A percentile compares a stretch with the other conserved stretches of the same genome.
Evolutionary conservation across 23 red algal species (phyloP).

Genomic region (Gracilaria vermiculophylla): DNA sequence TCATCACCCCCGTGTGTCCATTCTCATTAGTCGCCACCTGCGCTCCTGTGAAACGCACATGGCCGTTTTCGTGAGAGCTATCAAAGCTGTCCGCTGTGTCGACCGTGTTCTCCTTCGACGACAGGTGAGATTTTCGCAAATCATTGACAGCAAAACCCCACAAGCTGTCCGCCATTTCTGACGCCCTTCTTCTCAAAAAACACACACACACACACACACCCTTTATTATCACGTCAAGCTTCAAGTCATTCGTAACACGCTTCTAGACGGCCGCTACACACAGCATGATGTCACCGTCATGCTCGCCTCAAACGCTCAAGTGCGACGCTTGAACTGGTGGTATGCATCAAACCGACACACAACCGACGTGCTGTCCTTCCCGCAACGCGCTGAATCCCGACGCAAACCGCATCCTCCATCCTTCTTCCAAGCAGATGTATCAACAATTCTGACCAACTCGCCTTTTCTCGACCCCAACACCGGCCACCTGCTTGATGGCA

Average conservation of each 20-base stretch:
- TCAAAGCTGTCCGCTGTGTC: neutral
- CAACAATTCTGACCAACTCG: neutral
- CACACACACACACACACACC: no score
- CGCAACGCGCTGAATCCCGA: neutral
- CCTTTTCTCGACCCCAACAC: slow-evolving; percentile 26
- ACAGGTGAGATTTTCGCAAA: slow-evolving; percentile 6
- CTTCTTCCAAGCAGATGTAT: neutral
- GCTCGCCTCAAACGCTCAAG: slow-evolving; percentile 19
- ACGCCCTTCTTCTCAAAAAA: neutral
- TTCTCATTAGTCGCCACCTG: no score
- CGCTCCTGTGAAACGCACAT: no score
- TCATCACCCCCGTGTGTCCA: no score
- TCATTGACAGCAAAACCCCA: neutral
- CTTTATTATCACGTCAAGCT: no score
- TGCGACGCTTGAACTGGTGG: slow-evolving; percentile 9
- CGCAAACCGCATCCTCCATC: neutral
- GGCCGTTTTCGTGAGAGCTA: slow-evolving; percentile 1
- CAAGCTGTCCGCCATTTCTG: neutral
- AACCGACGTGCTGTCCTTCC: slow-evolving; percentile 60
- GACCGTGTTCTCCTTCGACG: neutral
- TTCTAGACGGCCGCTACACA: slow-evolving; percentile 19
- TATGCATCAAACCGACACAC: neutral
- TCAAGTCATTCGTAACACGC: slow-evolving; percentile 13
- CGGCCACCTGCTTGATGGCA: neutral
- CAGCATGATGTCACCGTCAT: slow-evolving; percentile 17